Conservation (phyloP, 306 rosid species). For the Inga laurina region DNA sequence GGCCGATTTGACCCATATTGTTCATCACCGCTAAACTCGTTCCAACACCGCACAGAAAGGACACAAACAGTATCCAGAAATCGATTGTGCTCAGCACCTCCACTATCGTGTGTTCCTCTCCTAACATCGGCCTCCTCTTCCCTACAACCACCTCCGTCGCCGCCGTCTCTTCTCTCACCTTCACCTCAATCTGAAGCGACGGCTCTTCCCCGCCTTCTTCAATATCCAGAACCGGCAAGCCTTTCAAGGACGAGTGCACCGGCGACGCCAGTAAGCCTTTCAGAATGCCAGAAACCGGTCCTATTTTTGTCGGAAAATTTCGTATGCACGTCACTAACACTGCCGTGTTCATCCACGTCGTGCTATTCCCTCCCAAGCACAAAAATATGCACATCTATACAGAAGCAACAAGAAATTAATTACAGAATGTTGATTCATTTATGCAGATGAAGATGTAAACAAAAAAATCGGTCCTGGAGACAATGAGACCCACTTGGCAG, state of each 20-base stretch:
- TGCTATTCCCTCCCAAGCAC: conserved; percentile 95
- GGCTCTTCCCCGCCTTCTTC: conserved; percentile 50
- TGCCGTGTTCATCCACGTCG: conserved; percentile 99
- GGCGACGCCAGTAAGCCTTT: conserved; percentile 74
- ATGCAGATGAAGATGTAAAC: not conserved
- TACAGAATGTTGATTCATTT: not conserved
- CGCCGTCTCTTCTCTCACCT: not conserved
- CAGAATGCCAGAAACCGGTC: conserved; percentile 69
- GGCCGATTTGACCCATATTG: conserved; percentile 76
- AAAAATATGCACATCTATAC: conserved; percentile 73
- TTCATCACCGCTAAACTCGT: conserved; percentile 81
- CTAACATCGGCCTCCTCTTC: conserved; percentile 48
- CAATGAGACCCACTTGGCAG: not conserved
- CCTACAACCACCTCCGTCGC: not conserved
- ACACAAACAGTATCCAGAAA: conserved; percentile 85
- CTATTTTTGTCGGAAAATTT: conserved; percentile 59
- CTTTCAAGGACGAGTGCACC: conserved; percentile 39
- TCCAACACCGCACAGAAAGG: conserved; percentile 92
- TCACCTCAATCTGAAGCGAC: conserved; percentile 28
- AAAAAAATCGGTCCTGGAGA: not conserved
- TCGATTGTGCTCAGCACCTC: conserved; percentile 64
- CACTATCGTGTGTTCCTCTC: conserved; percentile 80
- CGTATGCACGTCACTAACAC: conserved; percentile 63
- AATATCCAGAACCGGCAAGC: conserved; percentile 34
- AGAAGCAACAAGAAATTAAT: not conserved